Evolutionary conservation across 441 rosid genomes (phyloP), one percentile per base, ranked within the genome.

Genomic region (Erysimum pusillum): DNA sequence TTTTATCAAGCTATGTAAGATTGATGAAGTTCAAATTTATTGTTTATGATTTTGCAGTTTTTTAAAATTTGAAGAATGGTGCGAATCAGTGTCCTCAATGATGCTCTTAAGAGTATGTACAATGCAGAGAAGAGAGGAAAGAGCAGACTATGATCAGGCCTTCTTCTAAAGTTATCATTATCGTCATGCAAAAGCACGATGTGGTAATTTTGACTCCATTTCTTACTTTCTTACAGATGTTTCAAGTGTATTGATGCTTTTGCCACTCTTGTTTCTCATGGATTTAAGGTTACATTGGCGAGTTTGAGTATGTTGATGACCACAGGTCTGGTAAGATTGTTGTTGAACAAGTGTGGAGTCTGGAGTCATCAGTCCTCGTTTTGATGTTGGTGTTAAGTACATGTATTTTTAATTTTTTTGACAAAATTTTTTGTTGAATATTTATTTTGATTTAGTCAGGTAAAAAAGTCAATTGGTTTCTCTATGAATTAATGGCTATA

Each of bases 131-230:
- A 87, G 73, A 80, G 87, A 7, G 89, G 91, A 7, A 87, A 87
- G 76, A 82, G 91, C 91, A 87, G 80, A 89, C 84, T 60, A 84
- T 87, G 89, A 87, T 87, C 73, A 78, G 90, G 81, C 90, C 87
- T 32, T 87, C 85, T 7, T 86, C 89, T 0, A 86, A 86, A 76
- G 90, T 87, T n/a, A 82, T 87, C 63, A 81, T 87, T 15, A 51
- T 85, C 17, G 91, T 87, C 56, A 87, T 87, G 91, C 91, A 87
- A 62, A 87, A 84, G 73, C 91, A 87, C 45, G 89, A 89, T 87
- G 62, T 51, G 69, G 17, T 36, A 0, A 34, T 6, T 48, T 56
- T 17, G 2, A 53, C 14, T 56, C 35, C 9, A 3, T 20, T 9
- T 5, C 31, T 69, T 15, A 0, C 2, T 14, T 45, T 18, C 8